phyloP scores from a whole-genome alignment of 306 rosid species.

The Rosa persica region DNA sequence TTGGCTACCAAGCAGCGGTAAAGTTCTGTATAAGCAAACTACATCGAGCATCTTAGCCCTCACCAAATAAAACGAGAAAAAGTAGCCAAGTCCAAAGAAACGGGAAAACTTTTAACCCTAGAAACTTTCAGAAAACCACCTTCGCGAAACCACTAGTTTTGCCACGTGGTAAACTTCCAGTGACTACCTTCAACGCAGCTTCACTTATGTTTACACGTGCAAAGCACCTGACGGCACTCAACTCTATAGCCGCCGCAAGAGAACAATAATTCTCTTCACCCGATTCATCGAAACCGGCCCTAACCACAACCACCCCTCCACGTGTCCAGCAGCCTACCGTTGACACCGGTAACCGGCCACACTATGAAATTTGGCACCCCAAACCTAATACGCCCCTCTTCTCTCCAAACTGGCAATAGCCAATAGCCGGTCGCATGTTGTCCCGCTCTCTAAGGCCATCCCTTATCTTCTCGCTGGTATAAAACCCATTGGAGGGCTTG shows the following conservation, averaged over 20 bases:
- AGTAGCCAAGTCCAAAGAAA: background rate
- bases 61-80: no score
- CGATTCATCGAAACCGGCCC: background rate
- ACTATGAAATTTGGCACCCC: background rate
- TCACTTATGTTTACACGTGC: background rate
- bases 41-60: no score
- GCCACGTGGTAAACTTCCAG: background rate
- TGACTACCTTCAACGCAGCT: background rate
- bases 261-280: background rate
- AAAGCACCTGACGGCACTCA: background rate
- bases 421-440: conserved; percentile 20
- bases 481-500: background rate
- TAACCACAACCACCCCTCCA: conserved; percentile 24
- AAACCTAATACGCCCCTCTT: background rate
- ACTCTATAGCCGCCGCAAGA: conserved; percentile 11
- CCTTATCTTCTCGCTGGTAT: conserved; percentile 10
- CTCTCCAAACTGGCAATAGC: conserved; percentile 11
- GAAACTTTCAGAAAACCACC: background rate
- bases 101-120: background rate
- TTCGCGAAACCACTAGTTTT: background rate
- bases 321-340: conserved; percentile 21
- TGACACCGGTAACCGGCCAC: background rate
- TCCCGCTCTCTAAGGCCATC: background rate
- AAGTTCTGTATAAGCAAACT: background rate
- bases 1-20: background rate